Percentiles rank a stretch among this genome's conserved stretches.
phyloP scores from a whole-genome alignment of 2,329 filamentous ascomycete species.

The Beauveria rudraprayagi region DNA sequence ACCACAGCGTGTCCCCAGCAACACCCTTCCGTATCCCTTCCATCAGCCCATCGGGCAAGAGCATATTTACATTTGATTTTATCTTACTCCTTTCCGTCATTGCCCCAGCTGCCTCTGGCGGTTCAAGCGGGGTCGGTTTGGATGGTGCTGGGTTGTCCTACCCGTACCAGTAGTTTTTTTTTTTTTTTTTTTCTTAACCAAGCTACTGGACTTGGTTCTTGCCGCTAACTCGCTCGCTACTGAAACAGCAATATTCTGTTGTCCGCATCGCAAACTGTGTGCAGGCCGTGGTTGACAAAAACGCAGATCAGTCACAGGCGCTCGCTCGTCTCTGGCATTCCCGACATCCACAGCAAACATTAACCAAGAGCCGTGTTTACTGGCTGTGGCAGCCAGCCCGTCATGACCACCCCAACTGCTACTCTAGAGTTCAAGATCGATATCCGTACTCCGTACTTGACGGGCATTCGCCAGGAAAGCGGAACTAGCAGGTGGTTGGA shows the following conservation, averaged over 20 bases:
- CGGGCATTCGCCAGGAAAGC: not conserved
- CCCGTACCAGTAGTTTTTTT: not conserved
- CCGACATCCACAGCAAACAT: constrained; percentile 1
- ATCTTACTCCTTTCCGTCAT: not conserved
- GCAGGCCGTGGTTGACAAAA: not conserved
- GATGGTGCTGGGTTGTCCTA: not conserved
- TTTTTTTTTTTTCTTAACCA: not conserved
- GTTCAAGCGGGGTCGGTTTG: constrained; percentile 2
- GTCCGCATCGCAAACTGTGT: not conserved
- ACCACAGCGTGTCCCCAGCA: not conserved
- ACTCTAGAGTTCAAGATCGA: not conserved
- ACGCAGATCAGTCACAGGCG: not conserved
- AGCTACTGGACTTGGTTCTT: not conserved
- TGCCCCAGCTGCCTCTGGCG: not conserved
- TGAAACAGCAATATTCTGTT: not conserved
- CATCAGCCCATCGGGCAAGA: not conserved
- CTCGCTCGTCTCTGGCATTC: not conserved
- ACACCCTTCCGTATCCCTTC: not conserved
- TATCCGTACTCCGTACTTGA: no score
- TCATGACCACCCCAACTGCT: not conserved
- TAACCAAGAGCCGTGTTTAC: not conserved
- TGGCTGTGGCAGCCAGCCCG: not conserved
- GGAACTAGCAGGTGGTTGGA: not conserved
- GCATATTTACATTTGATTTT: not conserved
- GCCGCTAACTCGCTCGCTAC: not conserved